phyloP scores from a whole-genome alignment of 2,329 filamentous ascomycete genomes.

The Plenodomus lindquistii region DNA sequence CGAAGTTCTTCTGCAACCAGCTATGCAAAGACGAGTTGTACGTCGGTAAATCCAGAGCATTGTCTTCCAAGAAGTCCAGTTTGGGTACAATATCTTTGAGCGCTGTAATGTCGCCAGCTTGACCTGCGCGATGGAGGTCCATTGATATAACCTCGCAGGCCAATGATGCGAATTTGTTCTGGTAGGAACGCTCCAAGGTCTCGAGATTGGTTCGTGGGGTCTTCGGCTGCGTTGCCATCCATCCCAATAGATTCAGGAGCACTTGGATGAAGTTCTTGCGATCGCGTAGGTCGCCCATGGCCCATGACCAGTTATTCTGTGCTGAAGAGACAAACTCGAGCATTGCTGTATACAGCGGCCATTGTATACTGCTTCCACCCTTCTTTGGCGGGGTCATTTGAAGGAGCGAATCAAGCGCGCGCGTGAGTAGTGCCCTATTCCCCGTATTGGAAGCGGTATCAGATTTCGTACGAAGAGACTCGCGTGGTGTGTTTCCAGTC shows the following conservation, averaged over 20 bases:
- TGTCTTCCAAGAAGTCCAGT: constrained; percentile 77
- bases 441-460: constrained; percentile 44
- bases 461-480: constrained; percentile 65
- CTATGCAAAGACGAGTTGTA: constrained; percentile 88
- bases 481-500: constrained; percentile 81
- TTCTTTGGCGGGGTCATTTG: constrained; percentile 66
- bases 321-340: constrained; percentile 85
- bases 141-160: constrained; percentile 88
- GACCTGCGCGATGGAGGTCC: constrained; percentile 83
- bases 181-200: constrained; percentile 37
- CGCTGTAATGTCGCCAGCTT: constrained; percentile 69
- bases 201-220: constrained; percentile 28
- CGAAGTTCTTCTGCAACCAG: constrained; percentile 84
- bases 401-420: constrained; percentile 72
- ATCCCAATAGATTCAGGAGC: constrained; percentile 70
- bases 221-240: constrained; percentile 34
- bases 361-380: constrained; percentile 32
- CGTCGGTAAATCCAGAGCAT: constrained; percentile 75
- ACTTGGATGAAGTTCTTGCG: constrained; percentile 74
- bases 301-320: constrained; percentile 96
- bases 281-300: constrained; percentile 76
- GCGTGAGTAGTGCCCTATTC: constrained; percentile 70
- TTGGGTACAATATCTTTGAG: constrained; percentile 73
- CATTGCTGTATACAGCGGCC: constrained; percentile 68
- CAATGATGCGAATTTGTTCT: constrained; percentile 70